Evolutionary conservation across 2,329 filamentous ascomycete genomes (phyloP).

Genomic region (Phoma herbarum): DNA sequence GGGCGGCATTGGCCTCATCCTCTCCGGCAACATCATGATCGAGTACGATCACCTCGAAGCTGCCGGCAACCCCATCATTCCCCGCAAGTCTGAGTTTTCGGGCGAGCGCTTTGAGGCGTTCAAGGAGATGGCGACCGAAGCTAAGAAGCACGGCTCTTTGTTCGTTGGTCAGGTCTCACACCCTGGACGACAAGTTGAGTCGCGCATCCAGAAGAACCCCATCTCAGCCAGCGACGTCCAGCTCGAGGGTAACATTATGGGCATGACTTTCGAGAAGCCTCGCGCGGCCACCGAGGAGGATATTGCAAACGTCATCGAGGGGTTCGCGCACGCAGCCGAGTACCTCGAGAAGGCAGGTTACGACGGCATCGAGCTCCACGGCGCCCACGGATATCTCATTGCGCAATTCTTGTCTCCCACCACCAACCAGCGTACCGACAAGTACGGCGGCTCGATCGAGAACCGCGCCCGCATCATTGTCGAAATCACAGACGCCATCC

Average conservation of each 20-base stretch:
- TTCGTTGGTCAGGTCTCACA: slow-evolving; percentile 70
- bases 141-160: slow-evolving; percentile 66
- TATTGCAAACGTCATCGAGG: slow-evolving; percentile 65
- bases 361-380: slow-evolving; percentile 60
- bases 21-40: slow-evolving; percentile 72
- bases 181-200: slow-evolving; percentile 65
- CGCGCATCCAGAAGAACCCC: slow-evolving; percentile 58
- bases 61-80: slow-evolving; percentile 68
- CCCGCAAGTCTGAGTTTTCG: slow-evolving; percentile 58
- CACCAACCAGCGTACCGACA: slow-evolving; percentile 55
- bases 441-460: slow-evolving; percentile 55
- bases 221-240: slow-evolving; percentile 60
- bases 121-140: slow-evolving; percentile 62
- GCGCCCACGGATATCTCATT: slow-evolving; percentile 57
- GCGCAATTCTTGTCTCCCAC: slow-evolving; percentile 56
- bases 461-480: slow-evolving; percentile 55
- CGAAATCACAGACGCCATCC: slow-evolving; percentile 53
- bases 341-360: slow-evolving; percentile 70
- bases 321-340: slow-evolving; percentile 69
- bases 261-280: slow-evolving; percentile 62
- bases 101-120: slow-evolving; percentile 69
- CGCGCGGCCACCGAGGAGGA: slow-evolving; percentile 63
- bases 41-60: slow-evolving; percentile 68
- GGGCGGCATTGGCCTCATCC: slow-evolving; percentile 56
- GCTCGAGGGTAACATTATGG: slow-evolving; percentile 48